Evolutionary conservation across 148 eudicot species (phyloP), one percentile per base, ranked within the genome.

Genomic region (Cornus controversa): DNA sequence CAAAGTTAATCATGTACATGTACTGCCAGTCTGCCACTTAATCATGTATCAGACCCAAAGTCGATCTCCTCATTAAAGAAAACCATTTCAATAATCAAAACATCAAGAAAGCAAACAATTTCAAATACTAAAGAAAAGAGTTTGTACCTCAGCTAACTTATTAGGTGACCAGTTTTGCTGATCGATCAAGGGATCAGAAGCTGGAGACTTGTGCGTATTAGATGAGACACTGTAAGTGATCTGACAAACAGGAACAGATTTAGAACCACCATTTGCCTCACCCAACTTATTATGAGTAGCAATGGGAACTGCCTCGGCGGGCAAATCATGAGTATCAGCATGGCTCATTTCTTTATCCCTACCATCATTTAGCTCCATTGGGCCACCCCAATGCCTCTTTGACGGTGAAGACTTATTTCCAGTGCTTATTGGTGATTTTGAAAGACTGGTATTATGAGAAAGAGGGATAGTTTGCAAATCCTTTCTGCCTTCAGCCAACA

Each of bases 401-500:
- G 77, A 64, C 9, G 60, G 75, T 18, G 67, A 70, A 69, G 77
- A 53, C 66, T 53, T 68, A 29, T 45, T 76, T 69, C 34, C 54
- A 29, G 60, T 68, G 67, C 27, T 73, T 40, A 47, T 67, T 67
- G 72, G 73, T 70, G 90, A 83, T 58, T 75, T 71, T 67, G 87
- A 72, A 78, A 73, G 18, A 78, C 83, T 75, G 63, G 36, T 58
- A 65, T 88, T 63, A 71, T 72, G 80, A 64, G 77, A 74, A 15
- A 36, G 25, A 71, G 83, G n/a, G 78, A 70, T 69, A 77, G 77
- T 75, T 69, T 72, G 87, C 82, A 83, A 82, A 78, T 84, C 86
- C 75, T 87, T 74, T 28, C 77, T 80, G 72, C 86, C 92, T 78
- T 89, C 89, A 40, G 87, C 87, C 87, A 96, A 80, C 26, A 93